phyloP scores from a whole-genome alignment of 495 filamentous ascomycete genomes.

The Aspergillus kassunensis region DNA sequence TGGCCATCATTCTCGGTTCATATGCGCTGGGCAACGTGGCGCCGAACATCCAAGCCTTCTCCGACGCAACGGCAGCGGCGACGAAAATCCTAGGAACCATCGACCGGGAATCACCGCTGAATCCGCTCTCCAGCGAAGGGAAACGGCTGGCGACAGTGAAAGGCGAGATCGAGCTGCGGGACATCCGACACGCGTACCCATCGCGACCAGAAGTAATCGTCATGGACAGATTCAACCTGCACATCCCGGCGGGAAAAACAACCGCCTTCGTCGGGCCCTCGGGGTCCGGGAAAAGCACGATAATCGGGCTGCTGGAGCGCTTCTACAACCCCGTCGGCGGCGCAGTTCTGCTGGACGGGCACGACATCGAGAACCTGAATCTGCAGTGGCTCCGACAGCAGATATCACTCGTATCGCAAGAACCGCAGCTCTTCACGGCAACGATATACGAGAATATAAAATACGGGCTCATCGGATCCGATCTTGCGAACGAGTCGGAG shows the following conservation, averaged over 20 bases:
- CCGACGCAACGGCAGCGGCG: constrained; percentile 73
- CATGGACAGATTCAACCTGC: constrained; percentile 72
- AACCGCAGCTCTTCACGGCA: constrained; percentile 67
- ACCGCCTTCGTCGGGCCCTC: constrained; percentile 85
- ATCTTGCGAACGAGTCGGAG: constrained; percentile 57
- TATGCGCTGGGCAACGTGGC: constrained; percentile 87
- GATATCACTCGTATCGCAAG: constrained; percentile 82
- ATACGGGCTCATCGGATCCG: constrained; percentile 85
- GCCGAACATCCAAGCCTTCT: constrained; percentile 80
- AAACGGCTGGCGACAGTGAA: constrained; percentile 62
- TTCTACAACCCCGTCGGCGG: constrained; percentile 92
- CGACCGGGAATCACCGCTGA: constrained; percentile 78
- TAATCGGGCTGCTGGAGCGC: constrained; percentile 85
- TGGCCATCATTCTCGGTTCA: constrained; percentile 89
- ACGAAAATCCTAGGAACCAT: constrained; percentile 90
- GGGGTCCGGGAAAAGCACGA: constrained; percentile 86
- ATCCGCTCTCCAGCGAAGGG: constrained; percentile 68
- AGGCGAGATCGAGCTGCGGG: constrained; percentile 73
- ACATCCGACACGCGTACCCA: constrained; percentile 89
- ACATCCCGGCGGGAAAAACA: constrained; percentile 78
- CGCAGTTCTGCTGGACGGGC: constrained; percentile 73
- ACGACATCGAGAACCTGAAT: constrained; percentile 75
- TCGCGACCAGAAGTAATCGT: constrained; percentile 85
- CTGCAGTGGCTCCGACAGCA: constrained; percentile 88
- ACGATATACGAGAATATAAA: constrained; percentile 84